Percentiles rank a stretch among this genome's conserved stretches.
Conservation (phyloP, 1,284 basidiomycete species). For the Schizophyllum commune region DNA sequence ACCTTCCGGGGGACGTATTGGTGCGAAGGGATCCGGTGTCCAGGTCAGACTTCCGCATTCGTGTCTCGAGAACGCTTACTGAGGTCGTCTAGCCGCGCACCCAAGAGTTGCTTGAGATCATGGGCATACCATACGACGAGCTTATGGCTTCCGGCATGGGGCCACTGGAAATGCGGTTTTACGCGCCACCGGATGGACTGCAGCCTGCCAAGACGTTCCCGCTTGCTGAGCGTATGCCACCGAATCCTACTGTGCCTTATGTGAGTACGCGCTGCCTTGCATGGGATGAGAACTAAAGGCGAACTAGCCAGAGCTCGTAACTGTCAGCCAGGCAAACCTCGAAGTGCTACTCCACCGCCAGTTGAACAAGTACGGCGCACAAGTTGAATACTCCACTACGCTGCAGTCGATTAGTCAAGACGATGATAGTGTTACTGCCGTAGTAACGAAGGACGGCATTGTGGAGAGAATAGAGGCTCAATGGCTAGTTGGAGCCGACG, state of each 20-base stretch:
- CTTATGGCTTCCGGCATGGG: neutral
- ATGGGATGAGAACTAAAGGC: neutral
- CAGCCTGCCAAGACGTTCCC: neutral
- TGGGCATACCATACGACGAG: neutral
- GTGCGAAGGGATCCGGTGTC: slow-evolving; percentile 12
- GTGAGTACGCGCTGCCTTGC: neutral
- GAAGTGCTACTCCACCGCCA: slow-evolving; percentile 5
- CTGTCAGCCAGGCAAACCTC: slow-evolving; percentile 5
- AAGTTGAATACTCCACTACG: slow-evolving; percentile 3
- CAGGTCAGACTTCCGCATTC: neutral
- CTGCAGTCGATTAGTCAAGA: slow-evolving; percentile 6
- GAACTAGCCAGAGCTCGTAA: neutral
- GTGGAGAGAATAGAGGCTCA: neutral
- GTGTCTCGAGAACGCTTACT: neutral
- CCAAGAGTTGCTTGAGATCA: neutral
- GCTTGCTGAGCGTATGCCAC: neutral
- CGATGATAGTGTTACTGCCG: neutral
- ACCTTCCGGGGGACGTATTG: slow-evolving; percentile 5
- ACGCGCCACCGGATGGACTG: neutral
- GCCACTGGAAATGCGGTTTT: neutral
- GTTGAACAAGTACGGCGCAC: neutral
- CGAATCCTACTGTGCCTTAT: neutral
- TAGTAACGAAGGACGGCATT: neutral
- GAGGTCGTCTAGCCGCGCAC: neutral
- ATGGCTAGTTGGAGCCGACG: slow-evolving; percentile 6